phyloP scores from a whole-genome alignment of 73 alveolate genomes.

The Vitrella brassicaformis region DNA sequence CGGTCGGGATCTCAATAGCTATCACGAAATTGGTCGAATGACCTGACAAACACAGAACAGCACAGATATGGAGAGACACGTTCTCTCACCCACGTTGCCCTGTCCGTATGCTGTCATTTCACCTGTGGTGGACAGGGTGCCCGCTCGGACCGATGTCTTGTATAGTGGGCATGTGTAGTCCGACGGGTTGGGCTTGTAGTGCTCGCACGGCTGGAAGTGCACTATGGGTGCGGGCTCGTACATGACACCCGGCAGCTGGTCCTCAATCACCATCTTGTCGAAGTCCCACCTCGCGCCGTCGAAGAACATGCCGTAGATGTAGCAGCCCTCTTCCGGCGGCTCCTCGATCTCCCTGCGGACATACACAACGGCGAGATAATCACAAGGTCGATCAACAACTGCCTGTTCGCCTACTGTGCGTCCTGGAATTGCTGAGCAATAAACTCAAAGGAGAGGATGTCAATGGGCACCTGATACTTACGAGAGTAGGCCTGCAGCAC shows the following conservation, averaged over 20 bases:
- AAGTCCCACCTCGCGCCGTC: conserved; percentile 76
- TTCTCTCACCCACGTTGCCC: no score
- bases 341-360: conserved; percentile 58
- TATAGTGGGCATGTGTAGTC: conserved; percentile 91
- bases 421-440: no score
- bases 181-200: conserved; percentile 46
- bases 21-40: conserved; percentile 84
- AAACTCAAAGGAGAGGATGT: conserved; percentile 76
- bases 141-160: conserved; percentile 97
- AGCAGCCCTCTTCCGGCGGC: conserved; percentile 79
- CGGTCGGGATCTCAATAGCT: conserved; percentile 70
- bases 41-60: conserved; percentile 9
- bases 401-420: no score
- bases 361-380: no score
- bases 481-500: conserved; percentile 88
- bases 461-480: conserved; percentile 84
- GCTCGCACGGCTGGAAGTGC: conserved; percentile 60
- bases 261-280: conserved; percentile 61
- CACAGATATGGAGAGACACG: background rate
- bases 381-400: no score
- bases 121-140: conserved; percentile 93
- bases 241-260: conserved; percentile 52
- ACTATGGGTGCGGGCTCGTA: conserved; percentile 69
- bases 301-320: conserved; percentile 84
- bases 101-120: no score